Evolutionary conservation across 139 green algal genomes (phyloP), one percentile per base, ranked within the genome.

Genomic region (Chlorella sp.): DNA sequence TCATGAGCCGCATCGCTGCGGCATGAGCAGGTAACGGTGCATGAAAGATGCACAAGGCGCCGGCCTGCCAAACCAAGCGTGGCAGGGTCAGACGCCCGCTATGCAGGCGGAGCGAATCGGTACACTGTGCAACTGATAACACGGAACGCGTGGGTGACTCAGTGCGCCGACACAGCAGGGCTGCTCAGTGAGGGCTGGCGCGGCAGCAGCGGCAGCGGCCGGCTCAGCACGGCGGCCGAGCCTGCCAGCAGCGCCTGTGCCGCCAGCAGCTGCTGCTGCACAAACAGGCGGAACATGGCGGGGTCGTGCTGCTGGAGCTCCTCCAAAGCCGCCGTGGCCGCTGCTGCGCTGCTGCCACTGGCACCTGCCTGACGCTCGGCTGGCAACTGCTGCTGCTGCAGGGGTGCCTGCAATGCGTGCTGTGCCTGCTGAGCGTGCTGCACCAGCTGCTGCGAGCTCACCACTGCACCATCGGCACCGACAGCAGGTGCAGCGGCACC

Each of bases 251-350:
- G n/a, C 20, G 44, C 36, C 79, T 76, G 64, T n/a, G 79, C 79
- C n/a, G 44, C 64, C n/a, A 77, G 20, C 79, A 84, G 79, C 79
- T 84, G 79, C 64, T 84, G 79, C 79, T 84, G 79, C 58, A 84
- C 79, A 26, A 84, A 65, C 44, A 84, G 20, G 20, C 46, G 44
- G 79, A 77, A 84, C 22, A 76, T n/a, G 1, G 43, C 65, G 4
- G 79, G 65, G 32, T 84, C 65, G 30, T 76, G 79, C 64, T 76
- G 79, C 44, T 65, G 79, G 65, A 84, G 65, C 79, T 67, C 44
- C 40, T 40, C 64, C 1, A 84, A 44, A 1, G 79, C 64, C 5
- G 44, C 11, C 9, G 51, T 60, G 16, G 51, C 58, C 2, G 30
- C 60, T 28, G 74, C 48, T 7, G 48, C 74, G 11, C 32, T 11